Conservation (phyloP, 176 grass and related monocot genomes). For the Otatea glauca region DNA sequence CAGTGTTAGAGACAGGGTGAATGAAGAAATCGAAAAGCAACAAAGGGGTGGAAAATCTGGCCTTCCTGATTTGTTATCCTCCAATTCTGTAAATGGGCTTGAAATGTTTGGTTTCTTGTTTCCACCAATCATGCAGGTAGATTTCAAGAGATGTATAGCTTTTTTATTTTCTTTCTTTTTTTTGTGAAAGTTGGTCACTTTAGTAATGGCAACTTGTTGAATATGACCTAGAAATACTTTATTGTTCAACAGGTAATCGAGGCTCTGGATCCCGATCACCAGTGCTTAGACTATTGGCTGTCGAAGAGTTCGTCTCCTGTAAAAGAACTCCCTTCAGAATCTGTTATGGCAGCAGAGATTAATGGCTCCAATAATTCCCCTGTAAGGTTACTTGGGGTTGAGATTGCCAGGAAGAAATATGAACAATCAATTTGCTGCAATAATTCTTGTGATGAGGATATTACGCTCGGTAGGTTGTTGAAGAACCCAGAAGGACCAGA, state of each 20-base stretch:
- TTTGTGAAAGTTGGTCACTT: not conserved
- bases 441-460: constrained; percentile 49
- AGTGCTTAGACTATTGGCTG: constrained; percentile 71
- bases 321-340: constrained; percentile 35
- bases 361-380: constrained; percentile 29
- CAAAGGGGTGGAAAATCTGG: constrained; percentile 42
- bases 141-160: constrained; percentile 2
- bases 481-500: constrained; percentile 67
- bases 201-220: constrained; percentile 4
- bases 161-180: constrained; percentile 21
- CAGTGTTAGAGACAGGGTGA: constrained; percentile 58
- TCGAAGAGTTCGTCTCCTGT: constrained; percentile 46
- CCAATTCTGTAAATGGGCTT: constrained; percentile 57
- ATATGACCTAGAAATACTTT: constrained; percentile 28
- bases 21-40: constrained; percentile 64
- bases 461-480: constrained; percentile 46
- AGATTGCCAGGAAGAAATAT: constrained; percentile 50
- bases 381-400: constrained; percentile 46
- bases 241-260: constrained; percentile 63
- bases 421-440: constrained; percentile 42
- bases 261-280: constrained; percentile 64
- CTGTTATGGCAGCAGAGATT: not conserved
- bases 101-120: constrained; percentile 90
- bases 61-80: constrained; percentile 43
- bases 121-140: constrained; percentile 67